Conservation (phyloP, 2,329 filamentous ascomycete species). For the Colletotrichum salicis region DNA sequence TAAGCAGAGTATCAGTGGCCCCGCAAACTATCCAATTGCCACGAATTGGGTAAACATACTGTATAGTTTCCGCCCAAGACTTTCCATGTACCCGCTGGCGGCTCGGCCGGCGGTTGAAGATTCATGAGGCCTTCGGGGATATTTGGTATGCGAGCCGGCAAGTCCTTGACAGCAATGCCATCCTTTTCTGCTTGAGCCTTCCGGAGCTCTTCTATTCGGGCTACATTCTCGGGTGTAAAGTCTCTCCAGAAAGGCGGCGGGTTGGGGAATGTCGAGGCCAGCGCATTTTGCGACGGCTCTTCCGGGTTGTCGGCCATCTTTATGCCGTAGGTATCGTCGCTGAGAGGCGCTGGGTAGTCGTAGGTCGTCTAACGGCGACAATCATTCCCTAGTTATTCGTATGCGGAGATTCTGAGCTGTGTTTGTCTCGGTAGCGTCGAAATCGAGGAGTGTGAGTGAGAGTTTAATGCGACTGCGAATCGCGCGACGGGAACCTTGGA, state of each 20-base stretch:
- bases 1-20: constrained; percentile 40
- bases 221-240: constrained; percentile 81
- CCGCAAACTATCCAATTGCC: rapidly evolving
- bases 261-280: constrained; percentile 79
- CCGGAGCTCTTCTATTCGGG: constrained; percentile 61
- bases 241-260: constrained; percentile 91
- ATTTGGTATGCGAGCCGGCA: constrained; percentile 51
- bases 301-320: constrained; percentile 67
- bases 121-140: constrained; percentile 78
- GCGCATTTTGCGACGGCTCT: constrained; percentile 53
- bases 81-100: constrained; percentile 75
- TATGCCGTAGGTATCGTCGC: not conserved
- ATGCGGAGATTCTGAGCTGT: not conserved
- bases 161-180: constrained; percentile 33
- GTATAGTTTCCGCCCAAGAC: constrained; percentile 77
- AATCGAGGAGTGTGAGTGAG: not conserved
- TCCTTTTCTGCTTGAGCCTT: constrained; percentile 49
- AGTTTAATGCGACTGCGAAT: not conserved
- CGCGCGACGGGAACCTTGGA: not conserved
- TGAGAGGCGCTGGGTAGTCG: not conserved
- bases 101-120: constrained; percentile 84
- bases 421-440: not conserved
- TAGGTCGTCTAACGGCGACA: not conserved
- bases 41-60: constrained; percentile 43
- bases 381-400: constrained; percentile 1